Base-by-base conservation (phyloP, 2,329 filamentous ascomycete genomes). In the Laburnicola sp. region DNA sequence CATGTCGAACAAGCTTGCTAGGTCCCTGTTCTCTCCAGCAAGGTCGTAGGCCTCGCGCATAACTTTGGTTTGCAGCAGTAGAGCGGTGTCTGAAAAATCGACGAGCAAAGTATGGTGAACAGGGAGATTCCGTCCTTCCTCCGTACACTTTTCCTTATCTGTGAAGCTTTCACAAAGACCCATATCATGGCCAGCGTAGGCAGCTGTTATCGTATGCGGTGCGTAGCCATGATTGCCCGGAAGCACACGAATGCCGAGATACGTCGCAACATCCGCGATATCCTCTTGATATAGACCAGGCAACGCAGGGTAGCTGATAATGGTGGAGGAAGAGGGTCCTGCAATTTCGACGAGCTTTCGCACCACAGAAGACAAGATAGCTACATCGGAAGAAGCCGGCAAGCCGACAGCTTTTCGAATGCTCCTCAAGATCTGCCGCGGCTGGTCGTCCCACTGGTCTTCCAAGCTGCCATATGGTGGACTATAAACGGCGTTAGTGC, bases 121-220 rank as follows among this genome's bases (percentile, higher is more conserved):
- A 30, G 44, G 50, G 11, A 57, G 31, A 3, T 45, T 28, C 2
- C 40, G 42, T 7, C 45, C 50, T 36, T 53, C 35, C 36, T 28
- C 26, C 28, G 8, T 48, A 25, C 54, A 56, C 32, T 30, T 35
- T 21, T 48, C 39, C 30, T 32, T 10, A 31, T 53, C 30, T 7
- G 3, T 35, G 30, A 37, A 53, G 35, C 30, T 41, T 27, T 34
- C n/a, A 35, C 48, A 51, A n/a, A 54, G 37, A 9, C 54, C 51
- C 48, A 54, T 48, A 21, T 48, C 41, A 42, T 54, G 39, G 8
- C 51, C 54, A 36, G 51, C 51, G 22, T 49, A 57, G 5, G 48
- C 48, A n/a, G 51, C 43, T 28, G 45, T 42, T 6, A 54, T 39
- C 11, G 26, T 44, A 35, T 32, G 48, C n/a, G 45, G 48, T 16